Evolutionary conservation across 306 rosid species (phyloP), one percentile per base, ranked within the genome.

Genomic region (Cyamopsis tetragonoloba): DNA sequence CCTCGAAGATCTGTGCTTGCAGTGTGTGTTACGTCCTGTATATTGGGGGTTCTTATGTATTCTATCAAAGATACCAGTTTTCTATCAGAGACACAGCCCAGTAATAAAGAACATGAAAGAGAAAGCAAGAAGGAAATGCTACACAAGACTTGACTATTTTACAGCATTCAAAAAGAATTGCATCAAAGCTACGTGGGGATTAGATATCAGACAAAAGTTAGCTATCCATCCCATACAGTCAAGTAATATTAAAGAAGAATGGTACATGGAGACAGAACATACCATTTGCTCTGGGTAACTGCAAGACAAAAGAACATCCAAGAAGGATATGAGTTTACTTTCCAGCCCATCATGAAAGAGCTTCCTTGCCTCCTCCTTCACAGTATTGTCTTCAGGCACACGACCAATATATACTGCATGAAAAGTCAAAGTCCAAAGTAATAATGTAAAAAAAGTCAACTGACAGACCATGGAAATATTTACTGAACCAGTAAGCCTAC

Each of bases 221-320:
- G 63, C 44, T 20, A 20, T 34, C 55, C 58, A 56, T 37, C 48
- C 14, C 47, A 53, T 27, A 57, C 48, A 61, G 67, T 54, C 57
- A 48, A 49, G 60, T n/a, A 17, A 43, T 37, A 61, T 20, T 22
- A 68, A 70, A 66, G 44, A 51, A 18, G 38, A 50, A 15, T 37
- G 15, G 54, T 59, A n/a, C 42, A 42, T 35, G 34, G 64, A 68
- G 20, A 73, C 15, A 30, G 51, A 55, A 71, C 77, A 39, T 86
- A 92, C 96, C 96, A 92, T 86, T 62, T 87, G 81, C 66, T 84
- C 93, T 23, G 96, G 89, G 76, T 83, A 83, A 66, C 77, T 61
- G 47, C 86, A 76, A 50, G 91, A 84, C 49, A 87, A 61, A 68
- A 86, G 93, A 44, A 69, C 79, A 73, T 89, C 77, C 60, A 89